Evolutionary conservation across 768 basidiomycete species (phyloP).

Genomic region (Lactarius sp.): DNA sequence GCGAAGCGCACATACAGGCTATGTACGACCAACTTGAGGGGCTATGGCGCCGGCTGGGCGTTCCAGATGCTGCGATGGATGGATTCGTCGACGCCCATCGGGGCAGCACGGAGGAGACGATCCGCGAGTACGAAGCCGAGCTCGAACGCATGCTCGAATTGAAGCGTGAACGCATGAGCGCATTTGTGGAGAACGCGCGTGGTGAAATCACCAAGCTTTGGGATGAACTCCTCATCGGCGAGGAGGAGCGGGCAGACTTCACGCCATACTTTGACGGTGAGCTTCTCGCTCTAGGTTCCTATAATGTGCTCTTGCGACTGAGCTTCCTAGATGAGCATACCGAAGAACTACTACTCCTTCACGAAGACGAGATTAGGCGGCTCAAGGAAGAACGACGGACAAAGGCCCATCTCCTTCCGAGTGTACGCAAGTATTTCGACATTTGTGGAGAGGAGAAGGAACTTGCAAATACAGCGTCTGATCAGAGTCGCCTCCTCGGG

Average conservation of each 20-base stretch:
- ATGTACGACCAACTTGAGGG: conserved; percentile 93
- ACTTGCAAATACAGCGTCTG: conserved; percentile 71
- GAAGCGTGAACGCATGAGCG: conserved; percentile 81
- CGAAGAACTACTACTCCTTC: conserved; percentile 78
- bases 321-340: conserved; percentile 67
- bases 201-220: conserved; percentile 76
- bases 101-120: conserved; percentile 72
- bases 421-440: conserved; percentile 84
- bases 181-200: conserved; percentile 78
- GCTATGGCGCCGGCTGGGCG: conserved; percentile 84
- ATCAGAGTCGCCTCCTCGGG: conserved; percentile 77
- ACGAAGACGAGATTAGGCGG: conserved; percentile 78
- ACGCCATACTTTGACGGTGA: conserved; percentile 78
- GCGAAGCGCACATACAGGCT: conserved; percentile 83
- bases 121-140: conserved; percentile 85
- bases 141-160: conserved; percentile 85
- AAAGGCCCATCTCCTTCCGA: conserved; percentile 70
- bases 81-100: conserved; percentile 85
- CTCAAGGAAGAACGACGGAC: conserved; percentile 78
- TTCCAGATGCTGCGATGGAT: conserved; percentile 77
- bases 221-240: conserved; percentile 82
- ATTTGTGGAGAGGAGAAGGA: conserved; percentile 89
- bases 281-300: conserved; percentile 24
- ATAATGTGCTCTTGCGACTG: not conserved
- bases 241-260: conserved; percentile 77